Evolutionary conservation across 2,329 filamentous ascomycete genomes (phyloP).

Genomic region (Davidsoniella eucalypti): DNA sequence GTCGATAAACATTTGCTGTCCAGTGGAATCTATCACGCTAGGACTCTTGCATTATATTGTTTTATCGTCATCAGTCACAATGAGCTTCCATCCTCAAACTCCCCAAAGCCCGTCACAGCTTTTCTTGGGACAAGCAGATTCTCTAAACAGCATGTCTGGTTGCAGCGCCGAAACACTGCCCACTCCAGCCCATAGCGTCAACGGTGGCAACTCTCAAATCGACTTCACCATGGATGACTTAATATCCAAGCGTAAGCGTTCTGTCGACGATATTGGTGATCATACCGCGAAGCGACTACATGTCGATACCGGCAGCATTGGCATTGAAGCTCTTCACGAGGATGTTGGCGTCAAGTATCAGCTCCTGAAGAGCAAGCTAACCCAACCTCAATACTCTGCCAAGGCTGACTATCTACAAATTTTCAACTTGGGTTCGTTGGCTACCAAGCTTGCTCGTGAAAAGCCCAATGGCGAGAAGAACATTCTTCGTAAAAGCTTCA

Average conservation of each 20-base stretch:
- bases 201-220: constrained; percentile 31
- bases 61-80: constrained; percentile 26
- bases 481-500: constrained; percentile 50
- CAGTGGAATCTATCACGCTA: neutral
- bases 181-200: constrained; percentile 47
- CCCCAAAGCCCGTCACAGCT: constrained; percentile 50
- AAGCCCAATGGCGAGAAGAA: constrained; percentile 53
- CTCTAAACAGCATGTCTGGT: constrained; percentile 34
- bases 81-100: constrained; percentile 52
- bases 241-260: constrained; percentile 45
- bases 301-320: constrained; percentile 35
- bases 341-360: constrained; percentile 53
- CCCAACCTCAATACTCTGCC: constrained; percentile 7
- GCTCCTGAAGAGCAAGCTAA: constrained; percentile 31
- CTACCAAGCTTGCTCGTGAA: constrained; percentile 44
- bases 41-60: neutral
- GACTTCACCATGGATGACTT: constrained; percentile 26
- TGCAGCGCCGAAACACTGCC: constrained; percentile 35
- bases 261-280: constrained; percentile 37
- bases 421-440: constrained; percentile 39
- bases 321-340: constrained; percentile 47
- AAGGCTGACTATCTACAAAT: constrained; percentile 42
- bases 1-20: too few species aligned
- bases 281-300: constrained; percentile 45
- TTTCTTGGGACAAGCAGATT: constrained; percentile 37